Percentiles rank a stretch among this genome's conserved stretches.
Conservation (phyloP, 208 protist genomes). For the Naegleria fowleri region DNA sequence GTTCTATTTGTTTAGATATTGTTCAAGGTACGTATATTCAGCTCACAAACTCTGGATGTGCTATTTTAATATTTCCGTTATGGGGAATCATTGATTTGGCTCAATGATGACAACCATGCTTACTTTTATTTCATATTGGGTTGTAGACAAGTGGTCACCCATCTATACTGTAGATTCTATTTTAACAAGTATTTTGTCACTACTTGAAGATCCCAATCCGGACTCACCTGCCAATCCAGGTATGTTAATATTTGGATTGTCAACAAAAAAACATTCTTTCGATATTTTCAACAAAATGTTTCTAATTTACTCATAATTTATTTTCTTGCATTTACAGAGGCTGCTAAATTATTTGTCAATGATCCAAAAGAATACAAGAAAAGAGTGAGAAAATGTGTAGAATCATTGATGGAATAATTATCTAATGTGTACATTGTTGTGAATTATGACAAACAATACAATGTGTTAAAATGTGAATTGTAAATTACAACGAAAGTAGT, state of each 20-base stretch:
- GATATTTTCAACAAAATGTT: too few species aligned
- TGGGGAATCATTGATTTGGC: too few species aligned
- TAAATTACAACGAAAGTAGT: too few species aligned
- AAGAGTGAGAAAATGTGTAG: constrained; percentile 8
- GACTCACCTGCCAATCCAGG: constrained; percentile 81
- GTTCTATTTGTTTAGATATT: constrained; percentile 96
- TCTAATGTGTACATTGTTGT: background rate
- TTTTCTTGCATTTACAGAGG: too few species aligned
- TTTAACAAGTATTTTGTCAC: constrained; percentile 87
- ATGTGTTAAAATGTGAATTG: too few species aligned
- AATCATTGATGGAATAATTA: background rate
- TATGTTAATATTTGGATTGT: too few species aligned
- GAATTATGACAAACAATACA: too few species aligned
- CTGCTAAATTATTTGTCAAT: constrained; percentile 6
- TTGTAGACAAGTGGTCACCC: constrained; percentile 82
- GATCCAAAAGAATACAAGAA: background rate
- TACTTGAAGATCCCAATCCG: constrained; percentile 88
- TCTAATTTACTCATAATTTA: too few species aligned
- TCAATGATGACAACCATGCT: constrained; percentile 32
- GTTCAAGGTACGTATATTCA: constrained; percentile 83
- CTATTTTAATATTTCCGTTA: too few species aligned
- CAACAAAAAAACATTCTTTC: too few species aligned
- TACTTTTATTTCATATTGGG: constrained; percentile 84
- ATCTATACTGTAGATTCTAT: constrained; percentile 88
- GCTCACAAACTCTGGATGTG: too few species aligned